Evolutionary conservation across 169 alveolate genomes (phyloP).

Genomic region (Besnoitia besnoiti): DNA sequence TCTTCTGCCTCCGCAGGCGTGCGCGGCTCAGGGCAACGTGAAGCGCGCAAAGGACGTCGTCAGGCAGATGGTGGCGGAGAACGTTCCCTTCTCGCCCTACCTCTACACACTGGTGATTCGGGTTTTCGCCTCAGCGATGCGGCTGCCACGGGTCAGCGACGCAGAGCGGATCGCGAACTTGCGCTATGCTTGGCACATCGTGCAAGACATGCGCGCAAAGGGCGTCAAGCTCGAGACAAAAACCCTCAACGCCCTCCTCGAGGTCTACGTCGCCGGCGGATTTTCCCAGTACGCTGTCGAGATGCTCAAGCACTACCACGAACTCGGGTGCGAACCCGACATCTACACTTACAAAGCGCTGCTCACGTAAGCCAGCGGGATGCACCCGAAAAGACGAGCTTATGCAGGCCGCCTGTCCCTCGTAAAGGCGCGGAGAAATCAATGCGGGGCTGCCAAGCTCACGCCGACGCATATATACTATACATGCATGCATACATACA

Average conservation of each 20-base stretch:
- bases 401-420: background rate
- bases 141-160: constrained; percentile 43
- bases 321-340: constrained; percentile 71
- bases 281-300: constrained; percentile 83
- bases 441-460: background rate
- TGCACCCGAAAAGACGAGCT: background rate
- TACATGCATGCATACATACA: background rate
- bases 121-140: constrained; percentile 74
- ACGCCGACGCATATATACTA: background rate
- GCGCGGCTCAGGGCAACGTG: constrained; percentile 75
- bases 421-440: too few species aligned
- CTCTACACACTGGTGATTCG: constrained; percentile 70
- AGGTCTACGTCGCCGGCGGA: constrained; percentile 79
- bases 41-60: constrained; percentile 76
- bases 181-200: constrained; percentile 80
- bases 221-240: constrained; percentile 20
- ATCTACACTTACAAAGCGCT: constrained; percentile 69
- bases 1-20: constrained; percentile 69
- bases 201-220: constrained; percentile 69
- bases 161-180: constrained; percentile 71
- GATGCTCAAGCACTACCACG: constrained; percentile 77
- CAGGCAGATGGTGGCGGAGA: constrained; percentile 66
- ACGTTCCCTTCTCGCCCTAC: constrained; percentile 66
- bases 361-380: constrained; percentile 67
- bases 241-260: constrained; percentile 78